Evolutionary conservation across 2,329 filamentous ascomycete species (phyloP), one percentile per base, ranked within the genome.

Genomic region (Exophiala alcalophila): DNA sequence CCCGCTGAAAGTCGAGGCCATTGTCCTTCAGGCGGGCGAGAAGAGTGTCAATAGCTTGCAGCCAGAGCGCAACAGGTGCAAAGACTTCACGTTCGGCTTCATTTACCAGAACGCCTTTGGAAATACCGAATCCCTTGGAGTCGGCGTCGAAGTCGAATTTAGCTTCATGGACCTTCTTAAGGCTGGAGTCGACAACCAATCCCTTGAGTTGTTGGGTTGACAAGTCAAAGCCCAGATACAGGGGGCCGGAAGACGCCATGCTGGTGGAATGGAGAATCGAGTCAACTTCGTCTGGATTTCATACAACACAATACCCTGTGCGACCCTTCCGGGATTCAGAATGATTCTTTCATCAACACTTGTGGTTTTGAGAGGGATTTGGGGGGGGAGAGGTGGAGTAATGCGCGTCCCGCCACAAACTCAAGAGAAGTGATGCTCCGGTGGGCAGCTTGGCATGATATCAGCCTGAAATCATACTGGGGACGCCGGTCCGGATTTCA

Each of bases 191-290:
- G 54, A 97, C 85, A 37, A 92, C 84, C 54, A 97, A 83, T 55
- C 87, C 90, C 77, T 98, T 97, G 44, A 97, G 77, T 65, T 97
- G 91, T 66, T 97, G 92, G 44, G 92, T 97, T 29, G 90, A 96
- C 47, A 97, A 82, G 69, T 98, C 92, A 65, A 97, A 90, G 48
- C 92, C 92, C 60, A 95, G 74, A 62, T 94, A 95, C 49, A 94
- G 71, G 12, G 85, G 82, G 21, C 70, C 73, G 49, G 65, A 55
- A 20, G 61, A 56, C 32, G 65, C 57, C 65, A 71, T 70, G 30
- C 43, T 59, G n/a, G n/a, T n/a, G n/a, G n/a, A n/a, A n/a, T n/a
- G n/a, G n/a, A n/a, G n/a, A n/a, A n/a, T n/a, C n/a, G n/a, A n/a
- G n/a, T n/a, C n/a, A n/a, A n/a, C n/a, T n/a, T n/a, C n/a, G n/a